A percentile compares a stretch with the other conserved stretches of the same genome.
Conservation (phyloP, 2,329 filamentous ascomycete species). For the Huntiella decipiens region DNA sequence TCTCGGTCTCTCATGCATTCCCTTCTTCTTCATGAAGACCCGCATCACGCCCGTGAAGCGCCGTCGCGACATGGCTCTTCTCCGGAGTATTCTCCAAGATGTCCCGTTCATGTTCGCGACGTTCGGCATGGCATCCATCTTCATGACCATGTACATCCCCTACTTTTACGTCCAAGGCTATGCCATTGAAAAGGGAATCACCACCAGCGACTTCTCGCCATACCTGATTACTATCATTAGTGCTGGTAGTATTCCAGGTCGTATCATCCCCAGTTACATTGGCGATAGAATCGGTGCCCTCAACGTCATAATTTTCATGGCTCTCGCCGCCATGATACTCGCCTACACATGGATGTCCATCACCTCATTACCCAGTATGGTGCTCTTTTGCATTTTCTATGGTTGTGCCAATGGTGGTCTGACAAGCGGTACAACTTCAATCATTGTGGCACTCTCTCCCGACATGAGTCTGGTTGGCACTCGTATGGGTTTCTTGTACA, state of each 20-base stretch:
- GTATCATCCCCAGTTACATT: conserved; percentile 25
- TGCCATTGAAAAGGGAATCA: conserved; percentile 22
- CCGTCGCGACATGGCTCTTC: conserved; percentile 6
- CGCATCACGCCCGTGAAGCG: conserved; percentile 17
- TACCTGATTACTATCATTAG: conserved; percentile 28
- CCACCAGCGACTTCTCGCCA: conserved; percentile 18
- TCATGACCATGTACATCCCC: conserved; percentile 27
- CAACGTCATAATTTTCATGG: conserved; percentile 21
- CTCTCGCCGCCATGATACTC: conserved; percentile 25
- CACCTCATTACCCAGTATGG: conserved; percentile 19
- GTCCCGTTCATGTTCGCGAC: conserved; percentile 21
- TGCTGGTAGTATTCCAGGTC: conserved; percentile 26
- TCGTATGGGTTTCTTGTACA: conserved; percentile 24
- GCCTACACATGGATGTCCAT: conserved; percentile 30
- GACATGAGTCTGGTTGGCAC: conserved; percentile 24
- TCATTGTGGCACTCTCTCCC: conserved; percentile 23
- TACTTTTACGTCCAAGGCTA: conserved; percentile 29
- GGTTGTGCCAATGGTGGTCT: conserved; percentile 28
- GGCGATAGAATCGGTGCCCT: conserved; percentile 26
- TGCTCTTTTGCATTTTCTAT: conserved; percentile 25
- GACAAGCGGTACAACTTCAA: conserved; percentile 24
- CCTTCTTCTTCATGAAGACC: conserved; percentile 21
- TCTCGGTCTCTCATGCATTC: conserved; percentile 21
- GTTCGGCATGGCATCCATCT: conserved; percentile 21
- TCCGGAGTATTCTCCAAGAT: conserved; percentile 18